Evolutionary conservation across 306 rosid genomes (phyloP), one percentile per base, ranked within the genome.

Genomic region (Lotus japonicus): DNA sequence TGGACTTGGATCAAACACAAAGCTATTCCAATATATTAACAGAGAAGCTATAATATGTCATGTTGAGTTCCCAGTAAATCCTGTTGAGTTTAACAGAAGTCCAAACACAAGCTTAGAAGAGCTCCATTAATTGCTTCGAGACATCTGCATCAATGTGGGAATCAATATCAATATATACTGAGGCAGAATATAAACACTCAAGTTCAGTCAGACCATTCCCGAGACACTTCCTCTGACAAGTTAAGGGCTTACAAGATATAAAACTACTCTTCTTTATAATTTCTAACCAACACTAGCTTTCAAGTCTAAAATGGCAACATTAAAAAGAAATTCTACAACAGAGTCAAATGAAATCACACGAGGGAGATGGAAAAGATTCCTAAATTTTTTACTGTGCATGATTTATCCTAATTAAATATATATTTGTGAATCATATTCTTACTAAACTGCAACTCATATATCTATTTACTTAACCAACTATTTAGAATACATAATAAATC

Each of bases 81-180:
- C n/a, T n/a, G n/a, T n/a, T n/a, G n/a, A n/a, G n/a, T n/a, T n/a
- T n/a, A n/a, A n/a, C n/a, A n/a, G n/a, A n/a, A n/a, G n/a, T n/a
- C n/a, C n/a, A n/a, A n/a, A n/a, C n/a, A n/a, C n/a, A n/a, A n/a
- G n/a, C n/a, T n/a, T n/a, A 90, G 81, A 90, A 87, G 38, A 95
- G 99, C 89, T 95, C 99, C 96, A 87, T 85, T 77, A 95, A 80
- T 60, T 95, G 99, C 87, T 81, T 91, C 7, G 95, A 73, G 21
- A 95, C 96, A 78, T 87, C 99, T 95, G 97, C 96, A 87, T 71
- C 75, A 67, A 68, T 14, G 56, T 4, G 48, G 59, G 43, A 74
- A 64, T 49, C 41, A 38, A 35, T 42, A 45, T 60, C 11, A 75
- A 42, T 33, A 19, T 39, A 63, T 12, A 72, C 16, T 2, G 55